Evolutionary conservation across 805 yeast species (phyloP), one percentile per base, ranked within the genome.

Genomic region (Isabelozyma heimii): DNA sequence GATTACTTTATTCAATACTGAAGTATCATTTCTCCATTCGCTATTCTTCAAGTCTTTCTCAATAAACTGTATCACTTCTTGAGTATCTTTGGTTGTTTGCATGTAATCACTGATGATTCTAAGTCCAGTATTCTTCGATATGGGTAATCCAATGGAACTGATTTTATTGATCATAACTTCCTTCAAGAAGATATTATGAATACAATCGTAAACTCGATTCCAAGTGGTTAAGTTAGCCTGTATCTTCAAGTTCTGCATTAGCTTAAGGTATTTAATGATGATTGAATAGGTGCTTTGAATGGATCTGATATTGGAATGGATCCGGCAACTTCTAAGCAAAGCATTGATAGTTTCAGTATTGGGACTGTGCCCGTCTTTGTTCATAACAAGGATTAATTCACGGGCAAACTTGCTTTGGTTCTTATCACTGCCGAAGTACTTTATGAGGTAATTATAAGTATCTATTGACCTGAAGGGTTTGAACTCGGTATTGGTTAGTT

Each of bases 331-430:
- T 43, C 66, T 66, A 35, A 73, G 53, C 40, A 73, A 59, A 44
- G 59, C 58, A 56, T 73, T 72, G 47, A 73, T 67, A 44, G 77
- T 73, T 42, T 69, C 70, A 33, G 69, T 61, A 50, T 72, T 69
- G 7, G 75, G 74, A n/a, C 52, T 51, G 44, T 69, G 72, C 3
- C 75, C 75, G 47, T 73, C 77, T 47, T 69, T 63, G 37, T 66
- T 56, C 77, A 74, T 72, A 27, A 71, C 75, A 37, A 74, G 54
- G 9, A 73, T 54, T 14, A 73, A 51, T 43, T 68, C 72, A 24
- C 75, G 52, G 4, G 77, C 73, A 56, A 73, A 73, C 13, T 68
- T 54, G 49, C 67, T 67, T 53, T 74, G 77, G 54, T 69, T 63
- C 52, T 73, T 73, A 43, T 60, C 66, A 49, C 46, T 62, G 8